Conservation (phyloP, 495 filamentous ascomycete species). For the Trichoderma asperelloides region DNA sequence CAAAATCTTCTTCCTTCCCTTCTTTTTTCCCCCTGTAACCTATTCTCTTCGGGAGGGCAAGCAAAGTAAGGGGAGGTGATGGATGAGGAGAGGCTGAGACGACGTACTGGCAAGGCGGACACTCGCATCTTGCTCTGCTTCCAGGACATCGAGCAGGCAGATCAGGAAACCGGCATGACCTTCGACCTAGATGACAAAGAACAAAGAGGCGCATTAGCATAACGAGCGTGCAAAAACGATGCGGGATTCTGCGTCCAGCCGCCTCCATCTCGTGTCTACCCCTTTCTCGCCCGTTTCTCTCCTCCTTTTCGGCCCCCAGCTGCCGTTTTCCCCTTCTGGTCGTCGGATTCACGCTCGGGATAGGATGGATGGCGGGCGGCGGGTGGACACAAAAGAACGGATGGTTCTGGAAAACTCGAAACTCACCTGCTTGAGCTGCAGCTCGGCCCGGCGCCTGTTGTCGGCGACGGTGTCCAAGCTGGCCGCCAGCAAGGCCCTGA, state of each 20-base stretch:
- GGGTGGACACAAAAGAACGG: slow-evolving; percentile 10
- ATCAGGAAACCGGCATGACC: slow-evolving; percentile 82
- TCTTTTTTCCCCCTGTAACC: neutral
- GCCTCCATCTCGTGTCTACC: no score
- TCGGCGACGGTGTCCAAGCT: slow-evolving; percentile 83
- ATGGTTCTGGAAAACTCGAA: slow-evolving; percentile 27
- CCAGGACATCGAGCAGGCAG: slow-evolving; percentile 81
- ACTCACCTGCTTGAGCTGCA: slow-evolving; percentile 88
- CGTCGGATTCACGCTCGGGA: neutral
- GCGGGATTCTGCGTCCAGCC: neutral
- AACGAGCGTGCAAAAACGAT: neutral
- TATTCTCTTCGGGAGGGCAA: slow-evolving; percentile 11
- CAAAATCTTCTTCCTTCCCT: neutral
- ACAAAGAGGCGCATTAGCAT: slow-evolving; percentile 11
- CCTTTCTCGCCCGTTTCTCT: neutral
- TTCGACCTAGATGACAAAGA: slow-evolving; percentile 59
- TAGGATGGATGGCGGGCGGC: slow-evolving; percentile 3
- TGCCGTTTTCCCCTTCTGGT: neutral
- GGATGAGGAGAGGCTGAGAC: slow-evolving; percentile 9
- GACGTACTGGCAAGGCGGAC: slow-evolving; percentile 79
- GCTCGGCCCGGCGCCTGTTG: slow-evolving; percentile 74
- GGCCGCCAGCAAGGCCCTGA: slow-evolving; percentile 79
- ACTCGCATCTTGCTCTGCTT: slow-evolving; percentile 72
- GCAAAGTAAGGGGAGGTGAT: neutral
- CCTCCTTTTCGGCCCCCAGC: no score